Conservation (phyloP, 2,329 filamentous ascomycete genomes). For the Aspergillus calidoustus region DNA sequence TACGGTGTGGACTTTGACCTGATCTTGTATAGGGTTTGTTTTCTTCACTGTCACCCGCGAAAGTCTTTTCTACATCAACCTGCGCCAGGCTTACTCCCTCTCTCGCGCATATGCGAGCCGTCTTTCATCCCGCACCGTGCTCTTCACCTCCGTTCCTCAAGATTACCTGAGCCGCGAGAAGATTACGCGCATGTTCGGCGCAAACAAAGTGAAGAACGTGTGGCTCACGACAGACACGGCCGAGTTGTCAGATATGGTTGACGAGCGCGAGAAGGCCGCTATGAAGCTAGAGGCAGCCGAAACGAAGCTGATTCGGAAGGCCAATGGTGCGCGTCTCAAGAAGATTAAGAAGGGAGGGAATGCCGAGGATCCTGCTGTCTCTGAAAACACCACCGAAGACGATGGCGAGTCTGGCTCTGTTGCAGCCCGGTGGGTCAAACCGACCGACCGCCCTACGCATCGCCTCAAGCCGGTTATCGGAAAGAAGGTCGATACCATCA, state of each 20-base stretch:
- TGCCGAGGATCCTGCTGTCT: slow-evolving; percentile 41
- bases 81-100: slow-evolving; percentile 89
- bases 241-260: slow-evolving; percentile 78
- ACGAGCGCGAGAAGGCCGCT: slow-evolving; percentile 78
- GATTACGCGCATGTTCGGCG: slow-evolving; percentile 78
- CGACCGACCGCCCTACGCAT: slow-evolving; percentile 77
- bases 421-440: slow-evolving; percentile 74
- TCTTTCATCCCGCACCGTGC: slow-evolving; percentile 85
- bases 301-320: slow-evolving; percentile 78
- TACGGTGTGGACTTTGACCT: not conserved
- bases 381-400: slow-evolving; percentile 55
- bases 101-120: slow-evolving; percentile 83
- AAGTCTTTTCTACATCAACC: slow-evolving; percentile 86
- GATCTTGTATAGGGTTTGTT: slow-evolving; percentile 64
- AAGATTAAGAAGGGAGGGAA: slow-evolving; percentile 62
- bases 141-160: slow-evolving; percentile 83
- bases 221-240: slow-evolving; percentile 82
- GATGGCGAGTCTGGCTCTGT: slow-evolving; percentile 72
- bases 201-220: slow-evolving; percentile 75
- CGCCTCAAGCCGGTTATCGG: slow-evolving; percentile 73
- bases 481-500: slow-evolving; percentile 92
- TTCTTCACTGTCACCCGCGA: slow-evolving; percentile 88
- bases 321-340: slow-evolving; percentile 74
- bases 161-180: slow-evolving; percentile 77
- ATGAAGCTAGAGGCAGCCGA: slow-evolving; percentile 85